Base-by-base conservation (phyloP, 2,329 filamentous ascomycete species). In the Trichoderma sp. region DNA sequence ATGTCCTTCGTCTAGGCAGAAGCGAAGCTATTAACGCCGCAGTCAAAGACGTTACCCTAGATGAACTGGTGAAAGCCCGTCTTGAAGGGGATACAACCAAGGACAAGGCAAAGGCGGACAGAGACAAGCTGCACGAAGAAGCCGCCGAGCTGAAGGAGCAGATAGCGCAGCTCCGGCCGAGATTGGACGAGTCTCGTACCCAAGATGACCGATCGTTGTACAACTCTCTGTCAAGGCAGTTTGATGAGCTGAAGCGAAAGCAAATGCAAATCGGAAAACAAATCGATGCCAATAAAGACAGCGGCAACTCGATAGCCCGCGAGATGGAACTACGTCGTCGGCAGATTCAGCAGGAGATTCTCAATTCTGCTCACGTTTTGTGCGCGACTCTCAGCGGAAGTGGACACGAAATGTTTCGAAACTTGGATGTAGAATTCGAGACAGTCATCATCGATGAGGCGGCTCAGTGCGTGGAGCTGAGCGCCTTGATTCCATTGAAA, bases 371-470 rank as follows among this genome's bases (percentile, higher is more conserved):
- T 2, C 93, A 99, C 82, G 92, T 99, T 66, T 90, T 99, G 34
- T 99, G 96, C 81, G 93, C 95, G 56, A 99, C 96, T 0, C 89
- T 99, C 70, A 98, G 95, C 80, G 96, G 95, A 77, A 95, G 92
- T 81, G 96, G 96, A 4, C 97, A 99, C 78, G 96, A 99, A 76
- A 97, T 98, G 90, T 97, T 99, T 84, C 94, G 95, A 81, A 92
- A 92, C 76, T 84, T 99, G 71, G 95, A 93, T 77, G 94, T 99
- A 66, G 96, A 99, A 81, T 99, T 99, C 76, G 96, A 99, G 82
- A 98, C 96, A 0, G 96, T 99, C 75, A 93, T 99, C 76, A 98
- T 99, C 74, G 96, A 99, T 77, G 96, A 99, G 83, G 96, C 96
- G 4, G 96, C 96, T 18, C 96, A 99, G 86, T 99, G 95, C 81